A percentile compares a stretch with the other conserved stretches of the same genome.
phyloP scores from a whole-genome alignment of 2,329 filamentous ascomycete genomes.

The Helminthosporium solani region DNA sequence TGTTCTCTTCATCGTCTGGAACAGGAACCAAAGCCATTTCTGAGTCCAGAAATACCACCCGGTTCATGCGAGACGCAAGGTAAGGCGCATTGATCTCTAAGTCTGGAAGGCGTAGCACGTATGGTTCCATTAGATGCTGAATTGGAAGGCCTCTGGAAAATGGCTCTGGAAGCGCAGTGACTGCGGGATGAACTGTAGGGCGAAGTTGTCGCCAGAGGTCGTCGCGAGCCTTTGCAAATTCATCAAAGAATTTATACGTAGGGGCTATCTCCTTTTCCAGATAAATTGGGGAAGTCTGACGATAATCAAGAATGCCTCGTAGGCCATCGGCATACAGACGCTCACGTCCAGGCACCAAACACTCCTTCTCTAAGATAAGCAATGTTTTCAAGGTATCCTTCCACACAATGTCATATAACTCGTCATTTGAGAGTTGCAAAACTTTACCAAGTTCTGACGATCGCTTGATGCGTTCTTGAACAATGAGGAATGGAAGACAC shows the following conservation, averaged over 20 bases:
- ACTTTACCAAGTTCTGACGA: constrained; percentile 9
- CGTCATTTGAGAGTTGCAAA: constrained; percentile 11
- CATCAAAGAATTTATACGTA: constrained; percentile 38
- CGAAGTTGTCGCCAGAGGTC: constrained; percentile 34
- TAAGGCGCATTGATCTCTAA: constrained; percentile 25
- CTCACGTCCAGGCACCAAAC: constrained; percentile 15
- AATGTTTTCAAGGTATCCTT: constrained; percentile 21
- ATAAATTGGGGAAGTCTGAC: neutral
- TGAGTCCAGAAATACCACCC: constrained; percentile 22
- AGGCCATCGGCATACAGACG: constrained; percentile 12
- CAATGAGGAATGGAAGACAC: constrained; percentile 14
- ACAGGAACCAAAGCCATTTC: constrained; percentile 16
- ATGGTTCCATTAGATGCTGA: constrained; percentile 29
- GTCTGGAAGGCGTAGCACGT: constrained; percentile 6
- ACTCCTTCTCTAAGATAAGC: constrained; percentile 21
- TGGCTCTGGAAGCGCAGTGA: constrained; percentile 23
- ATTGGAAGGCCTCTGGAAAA: constrained; percentile 39
- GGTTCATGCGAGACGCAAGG: constrained; percentile 21
- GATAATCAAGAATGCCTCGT: constrained; percentile 12
- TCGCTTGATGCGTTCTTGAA: constrained; percentile 16
- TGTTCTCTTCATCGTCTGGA: constrained; percentile 23
- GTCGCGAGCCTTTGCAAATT: constrained; percentile 37
- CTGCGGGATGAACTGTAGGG: constrained; percentile 20
- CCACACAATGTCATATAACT: constrained; percentile 24
- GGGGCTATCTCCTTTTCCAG: constrained; percentile 15